Conservation (phyloP, 2,329 filamentous ascomycete species). For the Fusarium clavum region DNA sequence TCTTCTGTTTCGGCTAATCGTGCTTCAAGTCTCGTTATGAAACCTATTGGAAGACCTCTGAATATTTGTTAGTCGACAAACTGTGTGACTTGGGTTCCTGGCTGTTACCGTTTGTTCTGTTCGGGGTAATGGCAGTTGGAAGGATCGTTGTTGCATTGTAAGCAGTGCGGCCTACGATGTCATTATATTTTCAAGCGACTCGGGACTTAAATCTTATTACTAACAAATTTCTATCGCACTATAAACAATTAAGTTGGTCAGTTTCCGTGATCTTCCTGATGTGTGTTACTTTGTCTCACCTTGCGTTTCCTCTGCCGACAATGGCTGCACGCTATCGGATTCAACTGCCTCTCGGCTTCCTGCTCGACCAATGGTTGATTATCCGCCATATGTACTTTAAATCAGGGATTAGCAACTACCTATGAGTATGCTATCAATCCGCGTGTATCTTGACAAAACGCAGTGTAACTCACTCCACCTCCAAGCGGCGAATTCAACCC, state of each 20-base stretch:
- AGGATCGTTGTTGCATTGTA: constrained; percentile 48
- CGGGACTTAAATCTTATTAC: not conserved
- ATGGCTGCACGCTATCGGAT: constrained; percentile 50
- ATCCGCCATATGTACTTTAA: constrained; percentile 31
- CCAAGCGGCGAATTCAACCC: constrained; percentile 27
- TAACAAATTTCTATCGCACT: constrained; percentile 43
- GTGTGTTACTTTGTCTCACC: constrained; percentile 29
- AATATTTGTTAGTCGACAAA: not conserved
- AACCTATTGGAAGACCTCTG: constrained; percentile 54
- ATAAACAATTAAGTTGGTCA: not conserved
- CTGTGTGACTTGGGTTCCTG: not conserved
- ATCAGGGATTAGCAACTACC: not conserved
- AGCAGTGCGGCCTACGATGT: constrained; percentile 43
- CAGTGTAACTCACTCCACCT: not conserved
- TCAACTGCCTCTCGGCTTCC: constrained; percentile 34
- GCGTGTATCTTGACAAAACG: not conserved
- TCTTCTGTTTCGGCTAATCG: constrained; percentile 51
- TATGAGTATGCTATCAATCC: not conserved
- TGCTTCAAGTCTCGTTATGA: constrained; percentile 54
- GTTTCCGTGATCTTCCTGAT: rapidly evolving
- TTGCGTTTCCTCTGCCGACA: constrained; percentile 51
- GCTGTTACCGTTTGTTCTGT: constrained; percentile 48
- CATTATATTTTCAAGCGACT: rapidly evolving
- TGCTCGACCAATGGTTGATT: constrained; percentile 7
- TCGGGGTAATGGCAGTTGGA: constrained; percentile 50